Conservation (phyloP, 2,329 filamentous ascomycete species). For the Penicillium sp. region DNA sequence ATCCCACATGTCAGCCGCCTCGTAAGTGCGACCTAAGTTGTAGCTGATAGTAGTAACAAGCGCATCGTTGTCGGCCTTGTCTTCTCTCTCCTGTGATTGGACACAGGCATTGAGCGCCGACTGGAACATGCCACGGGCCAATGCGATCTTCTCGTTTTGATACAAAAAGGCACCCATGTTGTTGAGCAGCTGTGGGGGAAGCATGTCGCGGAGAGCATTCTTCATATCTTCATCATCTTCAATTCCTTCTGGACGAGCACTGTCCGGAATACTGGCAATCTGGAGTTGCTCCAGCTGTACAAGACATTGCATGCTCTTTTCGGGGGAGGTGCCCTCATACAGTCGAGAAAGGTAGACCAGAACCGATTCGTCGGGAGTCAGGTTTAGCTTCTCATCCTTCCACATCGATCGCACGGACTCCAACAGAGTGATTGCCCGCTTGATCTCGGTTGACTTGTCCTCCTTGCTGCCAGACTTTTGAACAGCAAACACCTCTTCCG, state of each 20-base stretch:
- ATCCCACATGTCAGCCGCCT: slow-evolving; percentile 76
- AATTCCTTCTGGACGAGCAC: slow-evolving; percentile 62
- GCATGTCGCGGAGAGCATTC: slow-evolving; percentile 68
- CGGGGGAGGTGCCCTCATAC: slow-evolving; percentile 81
- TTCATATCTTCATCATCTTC: slow-evolving; percentile 60
- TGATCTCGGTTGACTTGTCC: slow-evolving; percentile 80
- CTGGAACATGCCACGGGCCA: slow-evolving; percentile 85
- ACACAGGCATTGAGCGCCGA: slow-evolving; percentile 87
- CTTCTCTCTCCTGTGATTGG: slow-evolving; percentile 73
- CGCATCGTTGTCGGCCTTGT: slow-evolving; percentile 80
- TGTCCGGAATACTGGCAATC: slow-evolving; percentile 71
- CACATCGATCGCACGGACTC: slow-evolving; percentile 83
- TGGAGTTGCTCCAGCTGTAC: slow-evolving; percentile 91
- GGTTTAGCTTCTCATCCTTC: slow-evolving; percentile 88
- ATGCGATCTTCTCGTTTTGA: slow-evolving; percentile 76
- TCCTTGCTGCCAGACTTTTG: slow-evolving; percentile 79
- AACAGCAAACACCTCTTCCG: slow-evolving; percentile 85
- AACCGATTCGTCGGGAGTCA: slow-evolving; percentile 79
- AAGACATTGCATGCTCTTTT: slow-evolving; percentile 89
- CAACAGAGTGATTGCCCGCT: slow-evolving; percentile 81
- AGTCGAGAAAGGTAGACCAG: slow-evolving; percentile 87
- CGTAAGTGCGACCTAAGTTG: slow-evolving; percentile 91
- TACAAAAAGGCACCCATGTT: slow-evolving; percentile 97
- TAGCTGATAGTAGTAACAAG: slow-evolving; percentile 95
- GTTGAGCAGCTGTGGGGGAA: slow-evolving; percentile 90